Evolutionary conservation across 2,329 filamentous ascomycete species (phyloP).

Genomic region (Alternaria metachromatica): DNA sequence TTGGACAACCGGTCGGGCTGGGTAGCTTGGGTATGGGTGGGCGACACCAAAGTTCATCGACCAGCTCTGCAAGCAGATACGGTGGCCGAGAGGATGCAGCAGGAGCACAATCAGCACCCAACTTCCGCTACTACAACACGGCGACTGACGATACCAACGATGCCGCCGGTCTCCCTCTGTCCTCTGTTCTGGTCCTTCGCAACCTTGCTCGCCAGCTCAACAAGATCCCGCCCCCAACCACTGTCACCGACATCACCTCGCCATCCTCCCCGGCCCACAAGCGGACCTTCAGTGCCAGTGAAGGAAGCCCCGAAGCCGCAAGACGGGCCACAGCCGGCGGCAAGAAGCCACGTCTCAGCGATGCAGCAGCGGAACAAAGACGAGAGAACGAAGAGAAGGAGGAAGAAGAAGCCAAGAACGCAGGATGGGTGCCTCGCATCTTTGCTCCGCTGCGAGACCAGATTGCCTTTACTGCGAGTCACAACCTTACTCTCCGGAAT

Average conservation of each 20-base stretch:
- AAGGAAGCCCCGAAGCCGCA: conserved; percentile 32
- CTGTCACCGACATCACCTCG: conserved; percentile 28
- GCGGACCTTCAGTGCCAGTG: conserved; percentile 39
- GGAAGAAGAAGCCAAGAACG: conserved; percentile 58
- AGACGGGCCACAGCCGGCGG: conserved; percentile 39
- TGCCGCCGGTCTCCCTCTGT: conserved; percentile 79
- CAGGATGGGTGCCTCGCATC: conserved; percentile 70
- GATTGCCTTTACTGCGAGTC: conserved; percentile 72
- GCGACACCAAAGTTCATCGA: conserved; percentile 21
- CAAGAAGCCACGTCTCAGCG: conserved; percentile 53
- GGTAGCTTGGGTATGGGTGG: conserved; percentile 37
- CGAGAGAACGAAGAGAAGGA: conserved; percentile 46
- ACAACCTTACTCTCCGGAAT: conserved; percentile 61
- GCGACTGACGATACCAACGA: conserved; percentile 59
- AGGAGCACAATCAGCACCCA: conserved; percentile 27
- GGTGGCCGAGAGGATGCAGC: conserved; percentile 25
- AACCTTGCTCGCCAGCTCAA: conserved; percentile 69
- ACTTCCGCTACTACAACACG: conserved; percentile 54
- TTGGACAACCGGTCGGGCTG: conserved; percentile 38
- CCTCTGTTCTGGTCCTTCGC: conserved; percentile 76
- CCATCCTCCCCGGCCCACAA: conserved; percentile 38
- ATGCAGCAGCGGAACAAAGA: conserved; percentile 39
- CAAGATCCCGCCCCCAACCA: conserved; percentile 43
- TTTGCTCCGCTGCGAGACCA: conserved; percentile 71
- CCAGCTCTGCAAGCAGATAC: conserved; percentile 29